Base-by-base conservation (phyloP, 345 rosid genomes). In the Firmiana major region DNA sequence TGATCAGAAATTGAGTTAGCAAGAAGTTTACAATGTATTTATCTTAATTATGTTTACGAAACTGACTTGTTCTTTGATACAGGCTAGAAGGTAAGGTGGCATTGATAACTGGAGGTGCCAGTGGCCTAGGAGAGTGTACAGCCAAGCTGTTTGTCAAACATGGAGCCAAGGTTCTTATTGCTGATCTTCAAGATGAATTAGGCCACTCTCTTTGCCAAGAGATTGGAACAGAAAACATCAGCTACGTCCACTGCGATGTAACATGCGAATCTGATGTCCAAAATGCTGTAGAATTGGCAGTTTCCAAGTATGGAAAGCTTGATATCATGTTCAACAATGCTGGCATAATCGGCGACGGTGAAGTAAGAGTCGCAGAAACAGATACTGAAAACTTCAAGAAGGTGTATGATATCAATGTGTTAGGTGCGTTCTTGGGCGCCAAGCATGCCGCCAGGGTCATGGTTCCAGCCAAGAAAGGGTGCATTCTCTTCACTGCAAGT, bases 321-420 rank as follows among this genome's bases (percentile, higher is more conserved):
- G 87, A 85, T 9, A 73, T 85, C 7, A 82, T 85, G 85, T 74
- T 82, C 24, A 80, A 80, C 43, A 85, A 85, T 5, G 87, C 85
- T 5, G 87, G 77, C 12, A 54, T 46, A 0, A 3, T 22, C 0
- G 65, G 34, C 1, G 34, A 31, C 7, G 5, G 11, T 2, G 79
- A 70, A 12, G 42, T 31, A 0, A 55, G 36, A 59, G 80, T 81
- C 0, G 5, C 67, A 1, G 71, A 70, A 4, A 58, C 59, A 2
- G 62, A 75, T 0, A 48, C 54, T 1, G 79, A 28, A 8, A 84
- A 80, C 28, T 80, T 85, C 19, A 77, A 79, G 74, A 45, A 1
- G 0, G 69, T 78, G 1, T 17, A 75, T 0, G 55, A 53, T 1
- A 78, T 75, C 5, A 82, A 85, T 26, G 36, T 82, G 9, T 11